Percentiles rank a stretch among this genome's conserved stretches.
These are phyloP conservation scores for Gynochthodes officinalis DNA, from an alignment of 257 asterid genomes.

Conservation along the genomic window DNA sequence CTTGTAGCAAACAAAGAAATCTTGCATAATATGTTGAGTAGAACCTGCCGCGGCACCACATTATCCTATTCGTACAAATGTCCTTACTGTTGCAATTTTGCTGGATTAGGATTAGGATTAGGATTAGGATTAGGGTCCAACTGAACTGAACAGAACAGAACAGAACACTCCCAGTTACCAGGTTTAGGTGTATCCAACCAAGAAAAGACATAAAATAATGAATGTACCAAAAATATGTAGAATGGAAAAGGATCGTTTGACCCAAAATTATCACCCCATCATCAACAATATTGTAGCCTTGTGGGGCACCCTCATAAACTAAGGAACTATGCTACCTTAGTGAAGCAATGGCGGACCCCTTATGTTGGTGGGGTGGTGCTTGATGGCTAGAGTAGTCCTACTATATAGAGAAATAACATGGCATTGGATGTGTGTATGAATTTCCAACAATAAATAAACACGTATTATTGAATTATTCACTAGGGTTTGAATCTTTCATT, in stretches of 20 bases:
- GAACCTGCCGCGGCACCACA: slow-evolving; percentile 8
- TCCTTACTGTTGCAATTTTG: background rate
- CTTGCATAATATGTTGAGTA: slow-evolving; percentile 1
- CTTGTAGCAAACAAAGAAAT: background rate
- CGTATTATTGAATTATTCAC: background rate
- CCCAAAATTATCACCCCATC: slow-evolving; percentile 28
- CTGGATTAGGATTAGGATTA: slow-evolving; percentile 14
- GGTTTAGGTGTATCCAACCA: slow-evolving; percentile 38
- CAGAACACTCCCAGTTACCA: slow-evolving; percentile 16
- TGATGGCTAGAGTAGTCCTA: slow-evolving; percentile 19
- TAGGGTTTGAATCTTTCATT: slow-evolving; percentile 1
- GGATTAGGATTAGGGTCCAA: slow-evolving; percentile 42
- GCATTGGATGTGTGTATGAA: background rate
- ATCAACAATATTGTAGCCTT: slow-evolving; percentile 36
- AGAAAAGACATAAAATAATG: slow-evolving; percentile 4
- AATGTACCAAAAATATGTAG: background rate
- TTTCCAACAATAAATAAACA: background rate
- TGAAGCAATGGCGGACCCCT: slow-evolving; percentile 51
- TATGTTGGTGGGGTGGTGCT: slow-evolving; percentile 56
- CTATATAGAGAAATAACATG: slow-evolving; percentile 15
- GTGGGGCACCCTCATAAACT: slow-evolving; percentile 51
- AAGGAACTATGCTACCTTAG: slow-evolving; percentile 40
- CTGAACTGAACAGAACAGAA: slow-evolving; percentile 40
- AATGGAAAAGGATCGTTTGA: slow-evolving; percentile 28
- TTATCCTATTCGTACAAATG: background rate